These are phyloP conservation scores for Fusarium oligoseptatum DNA, from an alignment of 2,329 filamentous ascomycete species.

Conservation along the genomic window DNA sequence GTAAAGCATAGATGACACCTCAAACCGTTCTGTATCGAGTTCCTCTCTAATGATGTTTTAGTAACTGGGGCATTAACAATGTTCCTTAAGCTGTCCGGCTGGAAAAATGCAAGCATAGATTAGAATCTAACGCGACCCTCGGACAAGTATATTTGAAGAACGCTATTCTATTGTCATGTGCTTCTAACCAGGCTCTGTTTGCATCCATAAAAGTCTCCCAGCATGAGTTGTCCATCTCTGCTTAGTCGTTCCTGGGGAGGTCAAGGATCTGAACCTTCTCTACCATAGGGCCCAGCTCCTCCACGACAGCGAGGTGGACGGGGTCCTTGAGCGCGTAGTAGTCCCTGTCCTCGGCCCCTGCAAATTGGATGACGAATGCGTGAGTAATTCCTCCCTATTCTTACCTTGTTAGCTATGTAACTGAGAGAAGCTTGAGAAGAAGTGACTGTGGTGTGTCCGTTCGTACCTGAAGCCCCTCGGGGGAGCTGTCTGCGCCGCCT, in stretches of 20 bases:
- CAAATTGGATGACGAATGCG: slow-evolving; percentile 63
- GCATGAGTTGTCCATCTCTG: neutral
- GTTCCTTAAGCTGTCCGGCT: too few species aligned
- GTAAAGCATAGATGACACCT: neutral
- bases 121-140: neutral
- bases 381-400: neutral
- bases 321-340: slow-evolving; percentile 78
- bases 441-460: too few species aligned
- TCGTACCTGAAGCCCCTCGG: neutral
- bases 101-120: too few species aligned
- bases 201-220: neutral
- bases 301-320: slow-evolving; percentile 70
- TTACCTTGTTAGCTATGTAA: neutral
- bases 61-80: too few species aligned
- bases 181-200: neutral
- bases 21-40: neutral
- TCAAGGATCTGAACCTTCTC: slow-evolving; percentile 70
- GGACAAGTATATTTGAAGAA: neutral
- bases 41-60: neutral
- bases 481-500: neutral
- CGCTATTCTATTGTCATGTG: neutral
- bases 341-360: slow-evolving; percentile 71
- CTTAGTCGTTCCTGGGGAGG: slow-evolving; percentile 52
- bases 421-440: neutral
- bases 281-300: slow-evolving; percentile 60